These are phyloP conservation scores for Hura crepitans DNA, from an alignment of 441 rosid genomes.

Conservation along the genomic window DNA sequence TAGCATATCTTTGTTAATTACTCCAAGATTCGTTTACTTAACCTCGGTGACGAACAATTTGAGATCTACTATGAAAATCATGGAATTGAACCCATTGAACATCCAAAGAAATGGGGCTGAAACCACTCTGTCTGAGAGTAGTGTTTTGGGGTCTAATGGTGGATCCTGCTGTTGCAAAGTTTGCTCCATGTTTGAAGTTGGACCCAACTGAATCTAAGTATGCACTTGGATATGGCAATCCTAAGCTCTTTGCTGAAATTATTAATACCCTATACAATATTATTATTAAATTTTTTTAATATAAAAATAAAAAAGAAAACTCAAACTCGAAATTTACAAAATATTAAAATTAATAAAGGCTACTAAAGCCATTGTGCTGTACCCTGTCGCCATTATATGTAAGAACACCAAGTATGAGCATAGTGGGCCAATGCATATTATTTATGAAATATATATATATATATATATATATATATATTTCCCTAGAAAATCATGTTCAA, in stretches of 20 bases:
- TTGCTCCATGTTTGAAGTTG: conserved; percentile 63
- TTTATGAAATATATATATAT: too few species aligned
- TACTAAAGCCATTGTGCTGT: too few species aligned
- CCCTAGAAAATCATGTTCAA: too few species aligned
- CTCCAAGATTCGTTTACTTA: too few species aligned
- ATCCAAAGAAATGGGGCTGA: conserved; percentile 63
- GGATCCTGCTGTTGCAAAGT: conserved; percentile 78
- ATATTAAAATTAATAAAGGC: too few species aligned
- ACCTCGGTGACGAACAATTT: conserved; percentile 43
- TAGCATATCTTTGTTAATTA: too few species aligned
- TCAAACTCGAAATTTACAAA: too few species aligned
- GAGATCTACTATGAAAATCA: conserved; percentile 59
- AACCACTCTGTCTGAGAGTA: conserved; percentile 51
- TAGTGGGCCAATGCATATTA: too few species aligned
- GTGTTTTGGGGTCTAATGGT: conserved; percentile 63
- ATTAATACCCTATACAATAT: background rate
- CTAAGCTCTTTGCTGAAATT: conserved; percentile 47
- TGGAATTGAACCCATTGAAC: conserved; percentile 52
- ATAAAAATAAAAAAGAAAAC: background rate
- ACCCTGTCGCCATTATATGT: too few species aligned
- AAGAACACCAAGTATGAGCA: too few species aligned
- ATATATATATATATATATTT: too few species aligned
- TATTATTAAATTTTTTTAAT: too few species aligned
- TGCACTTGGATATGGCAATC: conserved; percentile 56
- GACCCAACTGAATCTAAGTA: conserved; percentile 63